Percentiles rank a stretch among this genome's conserved stretches.
phyloP scores from a whole-genome alignment of 2,329 filamentous ascomycete genomes.

The Venturiaceae sp. region DNA sequence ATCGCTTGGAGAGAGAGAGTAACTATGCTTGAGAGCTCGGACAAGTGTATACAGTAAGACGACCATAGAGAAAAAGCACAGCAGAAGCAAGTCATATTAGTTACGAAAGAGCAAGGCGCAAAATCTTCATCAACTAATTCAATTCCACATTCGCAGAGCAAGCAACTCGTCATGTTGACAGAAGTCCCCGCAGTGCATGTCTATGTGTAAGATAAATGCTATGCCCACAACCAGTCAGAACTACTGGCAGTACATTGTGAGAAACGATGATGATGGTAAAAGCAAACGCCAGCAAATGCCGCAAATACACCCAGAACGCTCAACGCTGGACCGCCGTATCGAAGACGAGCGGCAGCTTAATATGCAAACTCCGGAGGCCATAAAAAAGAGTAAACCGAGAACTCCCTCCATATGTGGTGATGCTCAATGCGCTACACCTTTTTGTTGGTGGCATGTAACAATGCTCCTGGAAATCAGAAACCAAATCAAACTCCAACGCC shows the following conservation, averaged over 20 bases:
- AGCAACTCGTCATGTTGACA: background rate
- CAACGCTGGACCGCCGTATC: background rate
- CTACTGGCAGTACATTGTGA: background rate
- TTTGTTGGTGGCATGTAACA: background rate
- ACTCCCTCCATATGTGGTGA: background rate
- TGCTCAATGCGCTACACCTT: background rate
- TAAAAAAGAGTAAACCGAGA: background rate
- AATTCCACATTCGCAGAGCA: too few species aligned
- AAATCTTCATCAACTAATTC: too few species aligned
- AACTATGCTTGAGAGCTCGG: too few species aligned
- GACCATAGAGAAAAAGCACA: too few species aligned
- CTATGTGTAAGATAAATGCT: background rate
- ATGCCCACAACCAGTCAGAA: background rate
- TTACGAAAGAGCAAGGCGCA: too few species aligned
- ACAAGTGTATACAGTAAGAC: too few species aligned
- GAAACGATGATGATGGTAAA: background rate
- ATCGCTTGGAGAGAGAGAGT: too few species aligned
- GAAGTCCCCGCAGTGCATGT: background rate
- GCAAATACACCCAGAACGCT: background rate
- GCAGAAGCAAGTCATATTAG: too few species aligned
- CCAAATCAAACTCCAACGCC: background rate
- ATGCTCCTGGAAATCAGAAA: background rate
- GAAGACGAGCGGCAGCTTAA: background rate
- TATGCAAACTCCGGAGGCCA: conserved; percentile 3
- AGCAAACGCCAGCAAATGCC: background rate